phyloP scores from a whole-genome alignment of 148 eudicot genomes.

The Suaeda aralocaspica region DNA sequence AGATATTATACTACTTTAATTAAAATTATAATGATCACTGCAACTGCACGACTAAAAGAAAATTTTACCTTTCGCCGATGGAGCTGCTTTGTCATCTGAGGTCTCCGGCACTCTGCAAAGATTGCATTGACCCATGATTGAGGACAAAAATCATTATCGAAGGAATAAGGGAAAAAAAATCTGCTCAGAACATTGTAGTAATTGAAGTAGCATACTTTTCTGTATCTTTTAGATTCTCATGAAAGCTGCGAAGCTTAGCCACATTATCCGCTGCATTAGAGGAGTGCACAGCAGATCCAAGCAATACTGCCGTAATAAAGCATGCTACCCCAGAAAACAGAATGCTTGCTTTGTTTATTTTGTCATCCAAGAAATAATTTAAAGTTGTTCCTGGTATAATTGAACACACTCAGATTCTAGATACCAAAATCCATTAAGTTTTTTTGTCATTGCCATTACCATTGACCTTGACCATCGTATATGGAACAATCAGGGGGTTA shows the following conservation, averaged over 20 bases:
- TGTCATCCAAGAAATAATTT: slow-evolving; percentile 83
- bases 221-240: slow-evolving; percentile 33
- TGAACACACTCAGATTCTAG: neutral
- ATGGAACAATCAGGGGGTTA: no score
- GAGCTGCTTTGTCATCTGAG: slow-evolving; percentile 13
- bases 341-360: slow-evolving; percentile 77
- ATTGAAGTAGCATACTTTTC: slow-evolving; percentile 29
- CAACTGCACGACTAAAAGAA: neutral
- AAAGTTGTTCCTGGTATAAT: slow-evolving; percentile 59
- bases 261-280: slow-evolving; percentile 64
- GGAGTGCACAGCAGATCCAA: slow-evolving; percentile 68
- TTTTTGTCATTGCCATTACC: neutral
- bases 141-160: slow-evolving; percentile 12
- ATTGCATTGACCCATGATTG: slow-evolving; percentile 19
- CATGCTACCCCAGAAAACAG: slow-evolving; percentile 88
- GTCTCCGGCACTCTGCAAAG: slow-evolving; percentile 31
- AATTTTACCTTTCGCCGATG: slow-evolving; percentile 28
- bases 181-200: slow-evolving; percentile 15
- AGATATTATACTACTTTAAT: neutral
- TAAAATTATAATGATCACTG: neutral
- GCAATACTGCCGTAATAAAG: slow-evolving; percentile 71
- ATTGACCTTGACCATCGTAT: neutral
- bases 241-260: slow-evolving; percentile 47
- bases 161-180: slow-evolving; percentile 21
- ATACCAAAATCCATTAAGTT: neutral